These are phyloP conservation scores for Porpolomopsis calyptriformis DNA, from an alignment of 768 basidiomycete genomes.

Conservation along the genomic window DNA sequence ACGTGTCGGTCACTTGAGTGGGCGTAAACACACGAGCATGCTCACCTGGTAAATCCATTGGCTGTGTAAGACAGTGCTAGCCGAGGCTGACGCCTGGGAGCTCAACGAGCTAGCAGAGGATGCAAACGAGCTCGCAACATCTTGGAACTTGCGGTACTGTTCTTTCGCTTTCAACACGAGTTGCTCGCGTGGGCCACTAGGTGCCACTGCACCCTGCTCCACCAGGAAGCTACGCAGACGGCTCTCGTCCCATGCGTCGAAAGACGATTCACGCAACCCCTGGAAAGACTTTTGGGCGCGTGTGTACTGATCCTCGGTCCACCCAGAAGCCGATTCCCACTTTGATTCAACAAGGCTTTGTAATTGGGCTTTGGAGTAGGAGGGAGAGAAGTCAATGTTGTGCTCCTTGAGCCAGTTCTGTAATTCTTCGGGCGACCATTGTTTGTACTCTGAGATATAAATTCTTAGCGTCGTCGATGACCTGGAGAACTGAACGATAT, in stretches of 20 bases:
- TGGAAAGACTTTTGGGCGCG: slow-evolving; percentile 54
- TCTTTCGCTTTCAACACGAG: slow-evolving; percentile 69
- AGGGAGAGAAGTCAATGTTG: slow-evolving; percentile 42
- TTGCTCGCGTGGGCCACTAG: slow-evolving; percentile 68
- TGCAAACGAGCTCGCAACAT: slow-evolving; percentile 48
- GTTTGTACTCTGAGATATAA: slow-evolving; percentile 21
- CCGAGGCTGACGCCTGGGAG: slow-evolving; percentile 16
- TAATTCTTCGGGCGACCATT: slow-evolving; percentile 59
- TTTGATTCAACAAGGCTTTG: slow-evolving; percentile 45
- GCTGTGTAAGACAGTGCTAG: slow-evolving; percentile 42
- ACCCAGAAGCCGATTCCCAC: slow-evolving; percentile 43
- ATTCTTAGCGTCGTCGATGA: slow-evolving; percentile 12
- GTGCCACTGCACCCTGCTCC: slow-evolving; percentile 78
- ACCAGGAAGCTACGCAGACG: slow-evolving; percentile 74
- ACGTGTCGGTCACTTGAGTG: slow-evolving; percentile 44
- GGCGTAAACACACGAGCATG: slow-evolving; percentile 29
- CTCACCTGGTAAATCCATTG: slow-evolving; percentile 31
- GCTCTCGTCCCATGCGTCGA: slow-evolving; percentile 81
- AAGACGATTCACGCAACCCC: slow-evolving; percentile 46
- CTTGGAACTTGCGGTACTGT: slow-evolving; percentile 48
- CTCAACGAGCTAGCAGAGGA: slow-evolving; percentile 30
- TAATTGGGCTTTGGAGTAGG: slow-evolving; percentile 32
- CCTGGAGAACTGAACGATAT: slow-evolving; percentile 6
- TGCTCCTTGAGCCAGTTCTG: slow-evolving; percentile 61
- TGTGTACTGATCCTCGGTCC: slow-evolving; percentile 56